These are phyloP conservation scores for Chaetothyriales sp. DNA, from an alignment of 2,329 filamentous ascomycete genomes.

Conservation along the genomic window DNA sequence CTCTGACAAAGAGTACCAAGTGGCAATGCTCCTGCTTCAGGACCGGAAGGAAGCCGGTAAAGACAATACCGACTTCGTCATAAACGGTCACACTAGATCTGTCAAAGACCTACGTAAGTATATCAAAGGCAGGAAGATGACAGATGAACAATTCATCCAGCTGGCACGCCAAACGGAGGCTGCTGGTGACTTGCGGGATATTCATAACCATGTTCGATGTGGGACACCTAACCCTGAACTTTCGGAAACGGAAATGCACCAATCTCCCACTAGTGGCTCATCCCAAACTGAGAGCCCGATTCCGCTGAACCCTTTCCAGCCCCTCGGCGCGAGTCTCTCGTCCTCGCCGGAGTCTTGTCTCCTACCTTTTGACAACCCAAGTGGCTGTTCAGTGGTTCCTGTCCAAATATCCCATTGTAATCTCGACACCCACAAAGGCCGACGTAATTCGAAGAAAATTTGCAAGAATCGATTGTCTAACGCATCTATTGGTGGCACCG, in stretches of 20 bases:
- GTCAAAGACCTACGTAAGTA: constrained; percentile 18
- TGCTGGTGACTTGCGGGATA: constrained; percentile 6
- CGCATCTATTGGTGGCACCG: not conserved
- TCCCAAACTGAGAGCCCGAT: not conserved
- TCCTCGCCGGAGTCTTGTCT: not conserved
- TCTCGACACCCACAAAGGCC: not conserved
- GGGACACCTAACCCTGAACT: constrained; percentile 13
- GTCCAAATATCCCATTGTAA: not conserved
- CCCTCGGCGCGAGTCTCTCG: not conserved
- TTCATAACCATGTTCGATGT: constrained; percentile 12
- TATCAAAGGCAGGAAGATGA: constrained; percentile 18
- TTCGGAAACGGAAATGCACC: not conserved
- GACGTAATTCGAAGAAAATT: not conserved
- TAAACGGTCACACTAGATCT: constrained; percentile 16
- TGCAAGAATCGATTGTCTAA: not conserved
- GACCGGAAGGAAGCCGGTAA: constrained; percentile 14
- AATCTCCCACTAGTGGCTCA: not conserved
- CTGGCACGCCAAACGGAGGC: constrained; percentile 11
- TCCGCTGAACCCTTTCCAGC: not conserved
- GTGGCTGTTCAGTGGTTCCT: too few relatives aligned
- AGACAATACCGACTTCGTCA: constrained; percentile 12
- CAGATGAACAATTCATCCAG: constrained; percentile 15
- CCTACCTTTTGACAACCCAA: not conserved
- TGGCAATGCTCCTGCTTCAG: constrained; percentile 15
- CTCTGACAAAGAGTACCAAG: constrained; percentile 18